Conservation (phyloP, 495 filamentous ascomycete genomes). For the Penicillium cinerascens region DNA sequence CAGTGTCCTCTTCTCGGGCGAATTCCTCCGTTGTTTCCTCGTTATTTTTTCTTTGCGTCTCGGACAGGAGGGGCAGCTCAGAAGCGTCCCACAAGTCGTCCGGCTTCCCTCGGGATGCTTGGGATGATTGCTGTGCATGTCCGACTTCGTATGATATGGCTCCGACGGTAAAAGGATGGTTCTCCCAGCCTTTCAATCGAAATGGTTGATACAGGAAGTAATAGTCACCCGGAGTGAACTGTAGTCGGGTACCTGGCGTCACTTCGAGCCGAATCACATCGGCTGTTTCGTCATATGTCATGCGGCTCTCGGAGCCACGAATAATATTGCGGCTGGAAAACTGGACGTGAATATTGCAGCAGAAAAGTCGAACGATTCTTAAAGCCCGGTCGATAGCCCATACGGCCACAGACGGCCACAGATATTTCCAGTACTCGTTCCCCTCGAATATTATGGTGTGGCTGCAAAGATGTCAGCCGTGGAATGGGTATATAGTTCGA, state of each 20-base stretch:
- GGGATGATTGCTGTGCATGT: not conserved
- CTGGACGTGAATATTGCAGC: conserved; percentile 43
- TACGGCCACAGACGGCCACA: conserved; percentile 49
- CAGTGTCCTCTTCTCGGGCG: not conserved
- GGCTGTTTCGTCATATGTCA: conserved; percentile 44
- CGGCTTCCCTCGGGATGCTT: not conserved
- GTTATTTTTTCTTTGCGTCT: not conserved
- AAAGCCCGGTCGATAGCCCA: conserved; percentile 52
- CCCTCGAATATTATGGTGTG: conserved; percentile 48
- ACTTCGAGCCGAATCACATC: conserved; percentile 51
- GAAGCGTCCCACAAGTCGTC: conserved; percentile 18
- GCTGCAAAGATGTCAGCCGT: conserved; percentile 22
- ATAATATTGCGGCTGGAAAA: conserved; percentile 13
- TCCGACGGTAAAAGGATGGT: conserved; percentile 58
- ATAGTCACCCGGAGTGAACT: conserved; percentile 48
- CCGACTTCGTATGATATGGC: conserved; percentile 33
- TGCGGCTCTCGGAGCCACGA: conserved; percentile 28
- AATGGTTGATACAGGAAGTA: conserved; percentile 56
- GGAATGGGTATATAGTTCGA: too few relatives aligned
- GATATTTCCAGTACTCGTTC: conserved; percentile 47
- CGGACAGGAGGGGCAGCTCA: conserved; percentile 33
- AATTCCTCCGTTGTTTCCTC: not conserved
- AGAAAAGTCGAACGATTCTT: conserved; percentile 44
- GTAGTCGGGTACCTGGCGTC: conserved; percentile 28
- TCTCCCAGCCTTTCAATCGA: conserved; percentile 51